Conservation (phyloP, 192 early-diverging fungal genomes). For the Entomortierella chlamydospora region DNA sequence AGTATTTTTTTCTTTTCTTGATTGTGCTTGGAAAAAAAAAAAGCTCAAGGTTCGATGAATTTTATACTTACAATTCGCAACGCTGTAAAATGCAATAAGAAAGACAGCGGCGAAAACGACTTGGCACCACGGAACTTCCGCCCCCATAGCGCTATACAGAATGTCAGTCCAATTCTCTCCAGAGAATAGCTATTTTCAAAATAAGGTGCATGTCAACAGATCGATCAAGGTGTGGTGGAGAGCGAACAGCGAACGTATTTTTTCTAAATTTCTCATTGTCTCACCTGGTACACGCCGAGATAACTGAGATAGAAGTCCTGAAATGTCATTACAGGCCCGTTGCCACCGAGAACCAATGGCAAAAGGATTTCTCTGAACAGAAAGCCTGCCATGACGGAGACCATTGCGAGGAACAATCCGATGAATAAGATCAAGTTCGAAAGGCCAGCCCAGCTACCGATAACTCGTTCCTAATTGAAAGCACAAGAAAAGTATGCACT, state of each 20-base stretch:
- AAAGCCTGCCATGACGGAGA: slow-evolving; percentile 61
- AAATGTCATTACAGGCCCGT: slow-evolving; percentile 25
- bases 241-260: too few relatives aligned
- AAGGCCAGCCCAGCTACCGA: slow-evolving; percentile 68
- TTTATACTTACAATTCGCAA: slow-evolving; percentile 66
- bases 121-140: slow-evolving; percentile 37
- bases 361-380: slow-evolving; percentile 34
- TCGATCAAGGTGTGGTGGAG: too few relatives aligned
- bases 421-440: slow-evolving; percentile 71
- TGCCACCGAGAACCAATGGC: neutral
- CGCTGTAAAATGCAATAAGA: slow-evolving; percentile 63
- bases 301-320: slow-evolving; percentile 68
- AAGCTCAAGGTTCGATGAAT: neutral
- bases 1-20: too few relatives aligned
- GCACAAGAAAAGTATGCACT: too few relatives aligned
- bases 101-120: slow-evolving; percentile 60
- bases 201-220: too few relatives aligned
- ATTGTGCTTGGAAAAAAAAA: neutral
- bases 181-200: slow-evolving; percentile 62
- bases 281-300: slow-evolving; percentile 65
- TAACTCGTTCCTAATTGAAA: slow-evolving; percentile 57
- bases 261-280: neutral
- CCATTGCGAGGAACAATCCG: slow-evolving; percentile 61
- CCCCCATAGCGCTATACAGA: slow-evolving; percentile 62
- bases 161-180: slow-evolving; percentile 72